Evolutionary conservation across 352 stramenopile genomes (phyloP), one percentile per base, ranked within the genome.

Genomic region (Pythium diclinum): DNA sequence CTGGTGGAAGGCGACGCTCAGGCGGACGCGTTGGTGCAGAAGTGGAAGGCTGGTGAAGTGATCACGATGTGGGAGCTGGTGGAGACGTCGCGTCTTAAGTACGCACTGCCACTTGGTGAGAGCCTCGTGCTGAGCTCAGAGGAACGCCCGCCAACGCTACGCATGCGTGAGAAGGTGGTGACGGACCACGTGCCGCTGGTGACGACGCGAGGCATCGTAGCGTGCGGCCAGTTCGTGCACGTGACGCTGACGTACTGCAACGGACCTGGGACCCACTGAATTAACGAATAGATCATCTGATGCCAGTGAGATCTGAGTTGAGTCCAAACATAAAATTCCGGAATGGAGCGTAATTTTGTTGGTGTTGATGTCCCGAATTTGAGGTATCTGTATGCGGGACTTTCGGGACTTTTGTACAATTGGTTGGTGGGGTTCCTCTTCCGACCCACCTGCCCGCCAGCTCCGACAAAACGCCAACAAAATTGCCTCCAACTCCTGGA

Each of bases 131-230:
- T 94, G 48, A 72, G 79, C 56, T 85, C 77, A 47, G 71, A 91
- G 42, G 76, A 82, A 3, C 82, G 84, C 6, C 68, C 81, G 30
- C 61, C 74, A 36, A 71, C 75, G 60, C 72, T 94, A 44, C 77
- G 83, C 4, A 72, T 76, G 25, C 73, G 87, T 10, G 77, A 89
- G 46, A 94, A 92, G 65, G 77, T 81, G 10, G 63, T 94, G 19
- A 94, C 82, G 34, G 84, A 94, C 67, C 72, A 74, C 32, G 83
- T 87, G 73, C 85, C 83, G 56, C 71, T 94, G 30, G 78, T 94
- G 3, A 76, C 73, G 14, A 76, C 64, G n/a, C 60, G 60, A 38
- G 32, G 30, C 14, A n/a, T 33, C 13, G 23, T 36, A 25, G 17
- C 11, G 11, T 3, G 14, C 54, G 19, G 17, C 21, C 11, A 53